phyloP scores from a whole-genome alignment of 2,329 filamentous ascomycete species.

The Dothiorella sarmentorum region DNA sequence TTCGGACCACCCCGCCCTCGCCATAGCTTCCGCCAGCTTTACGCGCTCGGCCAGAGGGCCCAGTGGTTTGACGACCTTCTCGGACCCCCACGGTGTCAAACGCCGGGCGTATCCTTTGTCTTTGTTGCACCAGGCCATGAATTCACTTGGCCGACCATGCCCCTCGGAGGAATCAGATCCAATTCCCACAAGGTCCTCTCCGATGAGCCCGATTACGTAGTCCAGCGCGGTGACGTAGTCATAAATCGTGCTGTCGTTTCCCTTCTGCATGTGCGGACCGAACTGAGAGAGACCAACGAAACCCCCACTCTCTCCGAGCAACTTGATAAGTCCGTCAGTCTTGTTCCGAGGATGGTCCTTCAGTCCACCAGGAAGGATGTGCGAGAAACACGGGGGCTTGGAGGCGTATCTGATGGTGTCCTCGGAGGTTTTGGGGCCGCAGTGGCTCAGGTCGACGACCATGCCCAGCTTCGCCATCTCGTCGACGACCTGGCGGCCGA shows the following conservation, averaged over 20 bases:
- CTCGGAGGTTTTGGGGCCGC: conserved; percentile 29
- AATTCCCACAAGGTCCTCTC: conserved; percentile 38
- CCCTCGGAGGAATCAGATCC: conserved; percentile 41
- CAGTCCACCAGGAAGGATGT: conserved; percentile 36
- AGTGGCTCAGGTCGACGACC: conserved; percentile 37
- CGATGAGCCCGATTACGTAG: conserved; percentile 37
- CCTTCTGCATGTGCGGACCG: conserved; percentile 40
- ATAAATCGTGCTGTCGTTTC: conserved; percentile 42
- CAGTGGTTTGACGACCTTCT: conserved; percentile 41
- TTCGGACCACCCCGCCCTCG: conserved; percentile 37
- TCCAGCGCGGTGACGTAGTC: conserved; percentile 42
- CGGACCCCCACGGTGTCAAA: conserved; percentile 40
- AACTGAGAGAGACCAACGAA: conserved; percentile 42
- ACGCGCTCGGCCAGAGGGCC: conserved; percentile 35
- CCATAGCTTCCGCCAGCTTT: conserved; percentile 38
- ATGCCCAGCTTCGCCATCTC: conserved; percentile 39
- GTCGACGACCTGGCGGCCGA: conserved; percentile 33
- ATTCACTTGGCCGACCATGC: conserved; percentile 39
- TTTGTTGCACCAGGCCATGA: conserved; percentile 42
- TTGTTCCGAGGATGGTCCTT: conserved; percentile 41
- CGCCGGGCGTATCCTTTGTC: conserved; percentile 41
- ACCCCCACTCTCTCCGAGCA: conserved; percentile 37
- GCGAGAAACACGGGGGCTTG: conserved; percentile 42
- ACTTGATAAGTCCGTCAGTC: conserved; percentile 36
- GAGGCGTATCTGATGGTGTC: conserved; percentile 35